Evolutionary conservation across 495 filamentous ascomycete species (phyloP).

Genomic region (Xylaria intraflava): DNA sequence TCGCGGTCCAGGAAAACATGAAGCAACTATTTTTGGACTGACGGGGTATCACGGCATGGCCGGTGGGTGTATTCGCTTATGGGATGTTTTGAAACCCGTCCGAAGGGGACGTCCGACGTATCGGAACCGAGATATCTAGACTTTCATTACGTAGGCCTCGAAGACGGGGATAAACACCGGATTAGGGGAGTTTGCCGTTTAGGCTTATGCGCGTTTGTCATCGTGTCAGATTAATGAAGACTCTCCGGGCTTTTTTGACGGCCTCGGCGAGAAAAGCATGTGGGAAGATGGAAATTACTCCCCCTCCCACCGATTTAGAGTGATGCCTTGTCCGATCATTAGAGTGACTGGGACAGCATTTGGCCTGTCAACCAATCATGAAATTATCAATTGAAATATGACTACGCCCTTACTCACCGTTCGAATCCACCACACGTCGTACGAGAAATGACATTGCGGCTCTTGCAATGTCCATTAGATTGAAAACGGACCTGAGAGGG

Average conservation of each 20-base stretch:
- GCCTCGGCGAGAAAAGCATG: not conserved
- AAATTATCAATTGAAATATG: no score
- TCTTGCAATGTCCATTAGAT: not conserved
- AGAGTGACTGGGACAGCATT: no score
- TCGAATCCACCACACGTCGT: no score
- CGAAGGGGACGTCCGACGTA: conserved; percentile 8
- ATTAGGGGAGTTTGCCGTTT: not conserved
- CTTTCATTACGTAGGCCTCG: not conserved
- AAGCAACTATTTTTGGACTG: no score
- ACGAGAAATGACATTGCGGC: not conserved
- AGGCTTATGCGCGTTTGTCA: not conserved
- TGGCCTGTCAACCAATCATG: no score
- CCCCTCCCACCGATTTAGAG: no score
- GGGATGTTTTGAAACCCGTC: not conserved
- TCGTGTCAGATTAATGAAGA: not conserved
- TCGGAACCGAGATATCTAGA: not conserved
- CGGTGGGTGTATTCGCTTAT: no score
- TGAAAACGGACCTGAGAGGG: not conserved
- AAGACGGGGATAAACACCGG: not conserved
- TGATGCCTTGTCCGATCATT: no score
- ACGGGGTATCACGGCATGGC: no score
- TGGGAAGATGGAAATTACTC: not conserved
- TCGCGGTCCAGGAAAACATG: no score
- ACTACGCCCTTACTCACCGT: no score
- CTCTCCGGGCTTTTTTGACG: not conserved